A percentile compares a stretch with the other conserved stretches of the same genome.
Conservation (phyloP, 2,329 filamentous ascomycete genomes). For the Penicillium polonicum region DNA sequence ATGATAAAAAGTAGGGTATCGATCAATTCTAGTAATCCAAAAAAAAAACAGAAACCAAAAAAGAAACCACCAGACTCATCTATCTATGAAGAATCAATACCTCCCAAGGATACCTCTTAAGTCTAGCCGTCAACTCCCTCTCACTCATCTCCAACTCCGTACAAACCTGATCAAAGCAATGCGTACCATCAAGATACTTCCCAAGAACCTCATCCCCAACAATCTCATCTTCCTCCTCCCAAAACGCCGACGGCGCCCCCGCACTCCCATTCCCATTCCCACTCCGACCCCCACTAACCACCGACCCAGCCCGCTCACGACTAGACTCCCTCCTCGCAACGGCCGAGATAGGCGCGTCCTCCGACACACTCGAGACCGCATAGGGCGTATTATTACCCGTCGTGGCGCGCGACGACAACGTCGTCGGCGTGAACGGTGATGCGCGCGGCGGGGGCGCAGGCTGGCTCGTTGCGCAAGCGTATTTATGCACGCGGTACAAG, state of each 20-base stretch:
- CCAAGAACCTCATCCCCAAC: slow-evolving; percentile 38
- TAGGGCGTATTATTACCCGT: slow-evolving; percentile 36
- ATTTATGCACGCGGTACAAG: slow-evolving; percentile 89
- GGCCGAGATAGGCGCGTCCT: slow-evolving; percentile 18
- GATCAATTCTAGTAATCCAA: background rate
- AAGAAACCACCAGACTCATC: slow-evolving; percentile 29
- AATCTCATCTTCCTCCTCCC: slow-evolving; percentile 35
- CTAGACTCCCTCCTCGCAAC: slow-evolving; percentile 16
- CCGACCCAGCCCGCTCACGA: slow-evolving; percentile 26
- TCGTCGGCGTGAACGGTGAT: slow-evolving; percentile 24
- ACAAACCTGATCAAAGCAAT: slow-evolving; percentile 53
- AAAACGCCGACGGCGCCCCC: slow-evolving; percentile 16
- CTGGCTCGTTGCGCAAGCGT: slow-evolving; percentile 60
- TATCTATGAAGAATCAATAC: slow-evolving; percentile 50
- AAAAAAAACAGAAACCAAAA: background rate
- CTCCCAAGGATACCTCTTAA: slow-evolving; percentile 46
- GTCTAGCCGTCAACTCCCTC: slow-evolving; percentile 43
- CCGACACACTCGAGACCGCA: slow-evolving; percentile 22
- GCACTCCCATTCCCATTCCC: slow-evolving; percentile 11
- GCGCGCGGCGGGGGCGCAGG: slow-evolving; percentile 29
- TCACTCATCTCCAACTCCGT: slow-evolving; percentile 51
- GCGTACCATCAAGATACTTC: slow-evolving; percentile 49
- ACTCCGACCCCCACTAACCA: slow-evolving; percentile 29
- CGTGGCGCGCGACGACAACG: slow-evolving; percentile 30
- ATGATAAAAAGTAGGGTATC: slow-evolving; percentile 1